Conservation (phyloP, 768 basidiomycete species). For the Lactarius hengduanensis region DNA sequence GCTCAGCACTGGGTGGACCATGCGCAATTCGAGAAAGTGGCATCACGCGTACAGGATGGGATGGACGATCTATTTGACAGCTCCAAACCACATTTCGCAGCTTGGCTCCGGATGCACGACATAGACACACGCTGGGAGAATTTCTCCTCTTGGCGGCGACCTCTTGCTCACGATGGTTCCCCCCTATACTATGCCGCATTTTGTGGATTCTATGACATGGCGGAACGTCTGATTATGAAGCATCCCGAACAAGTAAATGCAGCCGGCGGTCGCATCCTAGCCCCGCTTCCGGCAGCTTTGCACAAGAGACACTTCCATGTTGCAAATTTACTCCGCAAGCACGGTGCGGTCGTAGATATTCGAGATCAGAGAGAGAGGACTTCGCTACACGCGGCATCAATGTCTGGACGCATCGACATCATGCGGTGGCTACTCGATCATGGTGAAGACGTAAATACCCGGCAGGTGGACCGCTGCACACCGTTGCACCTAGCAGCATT, state of each 20-base stretch:
- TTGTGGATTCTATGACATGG: background rate
- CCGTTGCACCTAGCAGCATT: background rate
- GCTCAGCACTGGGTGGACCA: background rate
- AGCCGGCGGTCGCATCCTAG: background rate
- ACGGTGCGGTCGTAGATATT: background rate
- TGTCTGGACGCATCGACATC: background rate
- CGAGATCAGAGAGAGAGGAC: background rate
- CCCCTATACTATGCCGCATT: background rate
- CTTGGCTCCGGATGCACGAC: background rate
- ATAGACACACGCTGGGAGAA: rapidly evolving
- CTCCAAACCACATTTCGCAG: background rate
- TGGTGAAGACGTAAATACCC: background rate
- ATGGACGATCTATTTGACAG: background rate
- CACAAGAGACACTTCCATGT: background rate
- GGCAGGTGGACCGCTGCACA: background rate
- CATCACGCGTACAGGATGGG: background rate
- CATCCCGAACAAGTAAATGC: slow-evolving; percentile 1
- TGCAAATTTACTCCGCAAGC: background rate
- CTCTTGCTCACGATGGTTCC: background rate
- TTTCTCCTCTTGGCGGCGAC: background rate
- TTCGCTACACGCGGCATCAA: background rate
- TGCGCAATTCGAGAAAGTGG: background rate
- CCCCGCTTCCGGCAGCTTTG: background rate
- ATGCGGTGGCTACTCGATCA: background rate
- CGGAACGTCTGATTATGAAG: background rate